Evolutionary conservation across 257 asterid genomes (phyloP).

Genomic region (Solanum bukasovii): DNA sequence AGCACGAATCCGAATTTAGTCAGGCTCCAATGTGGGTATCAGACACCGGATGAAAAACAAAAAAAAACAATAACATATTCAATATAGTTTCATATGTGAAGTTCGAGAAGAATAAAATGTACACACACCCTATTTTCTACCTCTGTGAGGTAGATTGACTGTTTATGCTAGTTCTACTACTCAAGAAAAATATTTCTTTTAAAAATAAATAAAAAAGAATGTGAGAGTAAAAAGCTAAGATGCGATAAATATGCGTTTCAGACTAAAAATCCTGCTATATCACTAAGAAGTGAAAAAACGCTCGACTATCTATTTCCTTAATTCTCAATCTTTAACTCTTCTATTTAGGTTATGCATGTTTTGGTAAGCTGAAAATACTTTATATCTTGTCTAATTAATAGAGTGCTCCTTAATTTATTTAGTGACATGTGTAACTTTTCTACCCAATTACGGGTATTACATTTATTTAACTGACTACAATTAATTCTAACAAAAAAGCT

Average conservation of each 20-base stretch:
- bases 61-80: too few species aligned
- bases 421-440: not conserved
- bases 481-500: not conserved
- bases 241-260: not conserved
- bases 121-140: too few species aligned
- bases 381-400: not conserved
- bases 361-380: not conserved
- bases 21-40: too few species aligned
- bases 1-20: too few species aligned
- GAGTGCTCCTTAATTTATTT: not conserved
- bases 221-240: too few species aligned
- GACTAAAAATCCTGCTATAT: too few species aligned
- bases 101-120: not conserved
- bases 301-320: not conserved
- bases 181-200: too few species aligned
- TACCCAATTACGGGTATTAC: not conserved
- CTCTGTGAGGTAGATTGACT: too few species aligned
- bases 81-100: not conserved
- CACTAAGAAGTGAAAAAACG: not conserved
- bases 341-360: not conserved
- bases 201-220: too few species aligned
- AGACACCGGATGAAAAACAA: too few species aligned
- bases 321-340: accelerated
- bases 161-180: not conserved
- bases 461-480: not conserved